A percentile compares a stretch with the other conserved stretches of the same genome.
Conservation (phyloP, 345 rosid genomes). For the Firmiana major region DNA sequence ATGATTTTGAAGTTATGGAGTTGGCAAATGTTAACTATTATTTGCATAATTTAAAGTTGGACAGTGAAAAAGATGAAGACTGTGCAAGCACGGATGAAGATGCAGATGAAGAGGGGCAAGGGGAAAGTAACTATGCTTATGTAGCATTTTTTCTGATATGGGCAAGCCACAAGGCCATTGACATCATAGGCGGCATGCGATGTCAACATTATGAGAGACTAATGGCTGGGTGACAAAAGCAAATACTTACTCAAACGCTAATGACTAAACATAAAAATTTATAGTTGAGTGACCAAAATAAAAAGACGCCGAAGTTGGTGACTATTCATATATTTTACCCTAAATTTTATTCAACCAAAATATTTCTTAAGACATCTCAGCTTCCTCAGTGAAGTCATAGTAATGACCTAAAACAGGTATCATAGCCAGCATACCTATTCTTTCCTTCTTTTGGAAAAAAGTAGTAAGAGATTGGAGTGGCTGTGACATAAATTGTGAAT, state of each 20-base stretch:
- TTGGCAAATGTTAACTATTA: slow-evolving; percentile 63
- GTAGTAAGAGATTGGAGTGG: background rate
- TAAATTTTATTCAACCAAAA: background rate
- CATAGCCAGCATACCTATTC: background rate
- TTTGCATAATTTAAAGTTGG: slow-evolving; percentile 25
- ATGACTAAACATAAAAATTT: too few species aligned
- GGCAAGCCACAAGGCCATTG: too few species aligned
- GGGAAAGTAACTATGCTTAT: slow-evolving; percentile 23
- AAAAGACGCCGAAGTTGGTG: too few species aligned
- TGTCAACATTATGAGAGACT: too few species aligned
- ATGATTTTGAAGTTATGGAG: slow-evolving; percentile 72
- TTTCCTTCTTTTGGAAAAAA: background rate
- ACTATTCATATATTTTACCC: too few species aligned
- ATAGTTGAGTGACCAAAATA: too few species aligned
- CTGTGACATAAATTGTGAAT: background rate
- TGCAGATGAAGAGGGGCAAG: slow-evolving; percentile 28
- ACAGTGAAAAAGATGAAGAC: slow-evolving; percentile 32
- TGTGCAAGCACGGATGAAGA: slow-evolving; percentile 27
- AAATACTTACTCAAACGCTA: too few species aligned
- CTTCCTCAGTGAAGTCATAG: background rate
- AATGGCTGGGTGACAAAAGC: too few species aligned
- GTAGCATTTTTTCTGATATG: too few species aligned
- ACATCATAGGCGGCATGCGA: too few species aligned
- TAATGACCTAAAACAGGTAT: background rate
- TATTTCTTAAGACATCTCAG: background rate